Evolutionary conservation across 176 grass and related monocot genomes (phyloP).

Genomic region (Rhipidocladum racemiflorum): DNA sequence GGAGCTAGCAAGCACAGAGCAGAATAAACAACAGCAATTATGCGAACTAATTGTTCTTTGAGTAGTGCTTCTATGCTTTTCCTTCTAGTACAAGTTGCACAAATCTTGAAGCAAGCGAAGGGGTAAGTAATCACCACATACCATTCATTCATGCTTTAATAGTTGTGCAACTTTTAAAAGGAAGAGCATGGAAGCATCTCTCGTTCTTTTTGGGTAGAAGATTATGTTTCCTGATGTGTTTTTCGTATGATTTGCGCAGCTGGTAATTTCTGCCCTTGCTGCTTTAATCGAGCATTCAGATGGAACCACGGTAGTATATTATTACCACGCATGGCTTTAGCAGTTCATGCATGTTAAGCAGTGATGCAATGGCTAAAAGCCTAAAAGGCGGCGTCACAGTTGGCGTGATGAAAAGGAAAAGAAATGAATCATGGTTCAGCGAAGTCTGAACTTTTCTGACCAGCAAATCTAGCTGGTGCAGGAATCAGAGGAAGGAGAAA

Average conservation of each 20-base stretch:
- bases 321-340: background rate
- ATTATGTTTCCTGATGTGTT: background rate
- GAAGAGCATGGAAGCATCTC: no score
- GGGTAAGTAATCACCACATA: no score
- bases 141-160: no score
- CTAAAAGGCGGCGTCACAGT: background rate
- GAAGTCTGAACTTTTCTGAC: background rate
- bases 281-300: background rate
- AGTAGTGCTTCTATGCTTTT: no score
- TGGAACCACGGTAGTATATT: background rate
- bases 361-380: slow-evolving; percentile 1
- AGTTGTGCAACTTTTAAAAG: no score
- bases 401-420: background rate
- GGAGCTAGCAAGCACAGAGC: background rate
- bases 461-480: background rate
- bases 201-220: background rate
- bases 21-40: background rate
- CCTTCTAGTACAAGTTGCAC: no score
- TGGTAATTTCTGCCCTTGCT: background rate
- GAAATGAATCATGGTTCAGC: background rate
- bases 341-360: slow-evolving; percentile 1
- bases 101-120: no score
- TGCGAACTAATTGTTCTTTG: background rate
- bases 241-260: background rate
- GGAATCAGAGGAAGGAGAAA: background rate